Evolutionary conservation across 805 yeast genomes (phyloP).

Genomic region (Sugiyamaella boreocaroliniensis): DNA sequence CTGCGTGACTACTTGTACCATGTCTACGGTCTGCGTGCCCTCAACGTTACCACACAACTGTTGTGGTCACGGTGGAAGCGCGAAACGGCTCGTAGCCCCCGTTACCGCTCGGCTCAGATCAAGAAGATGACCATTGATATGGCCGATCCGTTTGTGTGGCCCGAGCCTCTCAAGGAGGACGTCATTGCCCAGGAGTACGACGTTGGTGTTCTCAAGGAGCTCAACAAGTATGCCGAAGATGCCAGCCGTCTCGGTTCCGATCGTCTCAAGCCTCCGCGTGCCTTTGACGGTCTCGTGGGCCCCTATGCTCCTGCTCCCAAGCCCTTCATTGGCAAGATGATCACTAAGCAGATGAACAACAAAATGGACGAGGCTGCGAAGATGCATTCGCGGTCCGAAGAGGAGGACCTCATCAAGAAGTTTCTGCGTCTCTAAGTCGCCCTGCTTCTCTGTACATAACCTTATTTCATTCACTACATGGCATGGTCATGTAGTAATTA

Average conservation of each 20-base stretch:
- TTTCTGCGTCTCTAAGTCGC: constrained; percentile 29
- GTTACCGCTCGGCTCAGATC: constrained; percentile 71
- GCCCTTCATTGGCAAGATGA: constrained; percentile 53
- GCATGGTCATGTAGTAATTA: too few species aligned
- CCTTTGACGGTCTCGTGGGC: constrained; percentile 67
- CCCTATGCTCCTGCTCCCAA: constrained; percentile 53
- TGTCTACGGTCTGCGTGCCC: constrained; percentile 82
- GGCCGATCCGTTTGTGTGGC: constrained; percentile 96
- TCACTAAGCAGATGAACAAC: constrained; percentile 43
- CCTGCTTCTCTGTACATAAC: constrained; percentile 13
- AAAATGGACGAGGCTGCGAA: constrained; percentile 34
- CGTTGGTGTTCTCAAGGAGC: constrained; percentile 39
- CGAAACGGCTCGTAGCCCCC: constrained; percentile 52
- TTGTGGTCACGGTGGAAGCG: constrained; percentile 64
- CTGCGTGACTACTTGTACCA: constrained; percentile 89
- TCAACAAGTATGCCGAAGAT: constrained; percentile 47
- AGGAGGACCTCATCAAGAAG: constrained; percentile 35
- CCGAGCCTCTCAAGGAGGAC: constrained; percentile 46
- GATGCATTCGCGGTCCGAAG: constrained; percentile 23
- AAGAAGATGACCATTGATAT: constrained; percentile 97
- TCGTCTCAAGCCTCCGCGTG: constrained; percentile 54
- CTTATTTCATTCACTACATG: too few species aligned
- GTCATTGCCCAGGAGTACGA: constrained; percentile 22
- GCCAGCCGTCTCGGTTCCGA: constrained; percentile 59
- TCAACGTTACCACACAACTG: constrained; percentile 80